Base-by-base conservation (phyloP, 345 rosid genomes). In the Acer campestre region DNA sequence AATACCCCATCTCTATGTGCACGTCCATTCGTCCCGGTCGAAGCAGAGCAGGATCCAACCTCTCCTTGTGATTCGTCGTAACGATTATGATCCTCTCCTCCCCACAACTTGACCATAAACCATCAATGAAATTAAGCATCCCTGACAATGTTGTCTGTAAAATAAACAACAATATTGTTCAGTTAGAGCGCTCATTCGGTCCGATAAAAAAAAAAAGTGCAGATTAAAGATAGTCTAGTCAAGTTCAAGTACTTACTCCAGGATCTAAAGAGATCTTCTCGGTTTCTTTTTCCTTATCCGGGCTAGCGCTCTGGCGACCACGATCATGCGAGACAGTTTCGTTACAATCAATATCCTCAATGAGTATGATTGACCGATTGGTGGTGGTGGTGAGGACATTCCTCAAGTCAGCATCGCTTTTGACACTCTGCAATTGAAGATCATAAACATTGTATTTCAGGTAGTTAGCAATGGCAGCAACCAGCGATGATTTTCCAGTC, bases 41-140 rank as follows among this genome's bases (percentile, higher is more conserved):
- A 25, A 76, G 44, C 80, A 72, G 35, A 67, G 83, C 80, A 14
- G 70, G 65, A 23, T 80, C 77, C 74, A 80, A 23, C 74, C 61
- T 71, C 16, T 76, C 77, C 42, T 72, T 80, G 22, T 76, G 68
- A 67, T 76, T 76, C 5, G 80, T 76, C 0, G 83, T 76, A 55
- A 80, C 59, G 61, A 80, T 75, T 62, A 75, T 75, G 53, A 80
- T 70, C 79, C 79, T 80, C 38, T 80, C 79, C 14, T 80, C 79
- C 22, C 79, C 79, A 44, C 76, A 80, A 27, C 71, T 75, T 20
- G 82, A 75, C 82, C 82, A 80, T 64, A 80, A 80, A 7, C 80
- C 83, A 66, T 80, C 83, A 4, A 80, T 63, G 62, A 80, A 80
- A 64, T 80, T 71, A 6, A 76, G 79, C 69, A 80, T 53, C 3